Percentiles rank a stretch among this genome's conserved stretches.
Conservation (phyloP, 2,329 filamentous ascomycete species). For the Calonectria hawksworthii region DNA sequence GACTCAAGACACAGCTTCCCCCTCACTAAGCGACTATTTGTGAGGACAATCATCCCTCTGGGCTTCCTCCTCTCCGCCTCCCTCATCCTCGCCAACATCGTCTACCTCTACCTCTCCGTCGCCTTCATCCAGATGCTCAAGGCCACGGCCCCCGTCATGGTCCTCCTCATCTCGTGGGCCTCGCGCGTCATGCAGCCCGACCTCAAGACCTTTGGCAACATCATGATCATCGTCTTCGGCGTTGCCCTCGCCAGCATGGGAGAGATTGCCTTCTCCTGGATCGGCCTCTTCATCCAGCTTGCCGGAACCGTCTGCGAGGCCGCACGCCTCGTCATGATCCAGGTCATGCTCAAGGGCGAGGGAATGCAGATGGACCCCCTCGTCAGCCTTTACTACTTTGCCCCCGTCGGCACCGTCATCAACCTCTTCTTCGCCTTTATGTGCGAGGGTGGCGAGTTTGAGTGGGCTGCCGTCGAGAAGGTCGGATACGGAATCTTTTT, state of each 20-base stretch:
- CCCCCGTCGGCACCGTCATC: constrained; percentile 23
- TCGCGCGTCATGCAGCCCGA: constrained; percentile 7
- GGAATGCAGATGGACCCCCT: constrained; percentile 34
- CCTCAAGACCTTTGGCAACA: constrained; percentile 6
- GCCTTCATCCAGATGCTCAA: constrained; percentile 24
- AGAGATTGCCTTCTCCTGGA: constrained; percentile 15
- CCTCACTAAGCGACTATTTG: constrained; percentile 12
- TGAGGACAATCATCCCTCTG: constrained; percentile 10
- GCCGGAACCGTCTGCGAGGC: constrained; percentile 32
- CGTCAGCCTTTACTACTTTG: constrained; percentile 34
- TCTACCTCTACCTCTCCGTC: constrained; percentile 16
- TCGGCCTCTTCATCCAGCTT: constrained; percentile 16
- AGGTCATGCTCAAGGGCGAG: constrained; percentile 34
- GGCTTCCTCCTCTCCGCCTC: constrained; percentile 11
- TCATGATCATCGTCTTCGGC: constrained; percentile 9
- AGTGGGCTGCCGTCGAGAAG: background rate
- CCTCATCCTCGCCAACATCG: constrained; percentile 18
- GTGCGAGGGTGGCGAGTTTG: constrained; percentile 1
- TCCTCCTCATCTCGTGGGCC: constrained; percentile 13
- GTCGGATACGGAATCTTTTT: constrained; percentile 15
- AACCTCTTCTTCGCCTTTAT: constrained; percentile 17
- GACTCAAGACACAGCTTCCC: constrained; percentile 31
- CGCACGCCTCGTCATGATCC: constrained; percentile 31
- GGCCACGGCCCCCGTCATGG: constrained; percentile 4
- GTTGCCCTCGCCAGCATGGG: constrained; percentile 9